phyloP scores from a whole-genome alignment of 768 basidiomycete species.

The Crepidotus variabilis region DNA sequence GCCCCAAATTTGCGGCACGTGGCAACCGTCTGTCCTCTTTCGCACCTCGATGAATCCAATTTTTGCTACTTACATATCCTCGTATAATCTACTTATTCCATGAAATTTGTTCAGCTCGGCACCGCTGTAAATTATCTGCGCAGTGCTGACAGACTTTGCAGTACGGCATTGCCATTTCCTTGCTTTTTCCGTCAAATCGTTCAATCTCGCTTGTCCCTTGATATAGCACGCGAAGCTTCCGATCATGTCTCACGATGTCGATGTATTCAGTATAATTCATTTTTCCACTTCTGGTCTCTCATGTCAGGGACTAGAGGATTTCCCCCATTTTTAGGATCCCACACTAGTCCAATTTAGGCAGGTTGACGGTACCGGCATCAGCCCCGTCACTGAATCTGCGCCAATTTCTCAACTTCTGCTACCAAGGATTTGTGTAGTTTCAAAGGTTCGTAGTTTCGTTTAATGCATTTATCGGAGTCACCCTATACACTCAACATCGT shows the following conservation, averaged over 20 bases:
- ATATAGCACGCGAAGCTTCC: neutral
- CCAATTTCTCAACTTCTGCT: no score
- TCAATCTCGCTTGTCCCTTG: neutral
- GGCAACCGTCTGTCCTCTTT: slow-evolving; percentile 9
- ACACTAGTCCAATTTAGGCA: neutral
- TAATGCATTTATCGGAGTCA: no score
- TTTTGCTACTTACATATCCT: neutral
- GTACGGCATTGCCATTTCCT: neutral
- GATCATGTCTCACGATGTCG: neutral
- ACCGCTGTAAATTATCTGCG: neutral
- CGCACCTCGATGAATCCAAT: neutral
- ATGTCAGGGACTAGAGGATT: no score
- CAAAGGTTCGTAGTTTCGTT: no score
- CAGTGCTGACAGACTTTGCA: neutral
- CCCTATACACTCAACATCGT: no score
- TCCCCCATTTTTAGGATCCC: neutral
- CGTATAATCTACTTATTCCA: neutral
- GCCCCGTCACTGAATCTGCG: neutral
- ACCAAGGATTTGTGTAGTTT: no score
- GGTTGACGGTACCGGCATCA: neutral
- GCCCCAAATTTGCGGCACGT: slow-evolving; percentile 18
- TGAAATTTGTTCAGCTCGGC: neutral
- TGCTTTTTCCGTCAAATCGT: neutral
- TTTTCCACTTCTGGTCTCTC: no score
- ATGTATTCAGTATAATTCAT: neutral